phyloP scores from a whole-genome alignment of 148 eudicot genomes.

The Linanthus parryae region DNA sequence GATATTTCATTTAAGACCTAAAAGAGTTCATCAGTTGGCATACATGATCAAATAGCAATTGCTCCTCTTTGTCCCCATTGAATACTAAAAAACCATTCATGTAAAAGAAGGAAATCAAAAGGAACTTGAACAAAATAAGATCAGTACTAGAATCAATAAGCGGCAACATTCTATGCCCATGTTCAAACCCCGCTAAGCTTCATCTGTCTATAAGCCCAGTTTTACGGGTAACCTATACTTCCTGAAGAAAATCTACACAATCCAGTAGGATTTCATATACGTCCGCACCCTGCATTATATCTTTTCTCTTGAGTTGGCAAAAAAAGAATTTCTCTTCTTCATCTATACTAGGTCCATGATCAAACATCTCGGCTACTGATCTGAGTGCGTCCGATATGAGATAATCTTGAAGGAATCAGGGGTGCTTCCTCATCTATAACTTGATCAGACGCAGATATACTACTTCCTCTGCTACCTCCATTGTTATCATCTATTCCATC shows the following conservation, averaged over 20 bases:
- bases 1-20: no score
- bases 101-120: no score
- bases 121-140: no score
- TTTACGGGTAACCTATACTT: background rate
- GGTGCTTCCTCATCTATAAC: conserved; percentile 33
- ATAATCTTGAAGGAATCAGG: conserved; percentile 30
- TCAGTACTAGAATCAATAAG: no score
- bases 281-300: background rate
- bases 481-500: conserved; percentile 18
- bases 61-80: no score
- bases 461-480: conserved; percentile 22
- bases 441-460: conserved; percentile 11
- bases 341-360: conserved; percentile 1
- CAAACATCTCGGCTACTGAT: conserved; percentile 13
- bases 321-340: background rate
- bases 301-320: background rate
- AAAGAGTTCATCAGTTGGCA: no score
- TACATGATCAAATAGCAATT: no score
- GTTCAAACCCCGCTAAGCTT: no score
- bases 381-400: conserved; percentile 33
- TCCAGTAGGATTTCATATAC: background rate
- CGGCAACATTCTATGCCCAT: no score
- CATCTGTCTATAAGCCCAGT: background rate
- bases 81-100: no score
- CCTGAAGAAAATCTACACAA: background rate